phyloP scores from a whole-genome alignment of 352 stramenopile species.

The Achlya hypogyna region DNA sequence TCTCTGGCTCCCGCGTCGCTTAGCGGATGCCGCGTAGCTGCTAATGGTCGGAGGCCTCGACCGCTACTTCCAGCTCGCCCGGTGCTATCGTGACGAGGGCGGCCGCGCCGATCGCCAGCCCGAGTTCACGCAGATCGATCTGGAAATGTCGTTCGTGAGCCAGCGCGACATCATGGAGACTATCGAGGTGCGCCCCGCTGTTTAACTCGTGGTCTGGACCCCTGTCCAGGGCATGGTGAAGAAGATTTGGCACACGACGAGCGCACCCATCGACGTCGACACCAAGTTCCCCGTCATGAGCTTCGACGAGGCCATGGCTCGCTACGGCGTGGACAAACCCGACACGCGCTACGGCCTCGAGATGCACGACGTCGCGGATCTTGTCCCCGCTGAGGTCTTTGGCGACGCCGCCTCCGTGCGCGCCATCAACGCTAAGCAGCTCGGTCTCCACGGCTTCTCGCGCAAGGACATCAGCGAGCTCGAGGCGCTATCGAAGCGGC shows the following conservation, averaged over 20 bases:
- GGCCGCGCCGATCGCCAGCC: slow-evolving; percentile 81
- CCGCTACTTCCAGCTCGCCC: slow-evolving; percentile 84
- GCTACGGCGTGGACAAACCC: slow-evolving; percentile 79
- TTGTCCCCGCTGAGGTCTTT: slow-evolving; percentile 35
- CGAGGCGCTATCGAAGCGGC: slow-evolving; percentile 40
- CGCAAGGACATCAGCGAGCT: slow-evolving; percentile 66
- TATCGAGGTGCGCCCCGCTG: slow-evolving; percentile 36
- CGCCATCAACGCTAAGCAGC: slow-evolving; percentile 59
- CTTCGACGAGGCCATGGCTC: slow-evolving; percentile 69
- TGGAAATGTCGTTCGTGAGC: slow-evolving; percentile 84
- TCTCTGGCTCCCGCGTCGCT: not conserved
- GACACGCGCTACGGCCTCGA: slow-evolving; percentile 73
- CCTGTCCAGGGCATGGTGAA: slow-evolving; percentile 35
- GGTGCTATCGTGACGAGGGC: slow-evolving; percentile 85
- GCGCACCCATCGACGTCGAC: slow-evolving; percentile 19
- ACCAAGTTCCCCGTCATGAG: slow-evolving; percentile 51
- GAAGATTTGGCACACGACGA: slow-evolving; percentile 46
- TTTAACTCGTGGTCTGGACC: not conserved
- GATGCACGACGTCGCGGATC: slow-evolving; percentile 43
- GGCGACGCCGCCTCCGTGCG: slow-evolving; percentile 33
- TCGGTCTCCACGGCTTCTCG: slow-evolving; percentile 46
- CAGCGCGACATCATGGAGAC: slow-evolving; percentile 63
- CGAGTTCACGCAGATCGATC: slow-evolving; percentile 87
- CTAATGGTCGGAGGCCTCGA: slow-evolving; percentile 84
- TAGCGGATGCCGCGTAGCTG: slow-evolving; percentile 21